Percentiles rank a stretch among this genome's conserved stretches.
phyloP scores from a whole-genome alignment of 163 green algal species.

The Scenedesmus sp. region DNA sequence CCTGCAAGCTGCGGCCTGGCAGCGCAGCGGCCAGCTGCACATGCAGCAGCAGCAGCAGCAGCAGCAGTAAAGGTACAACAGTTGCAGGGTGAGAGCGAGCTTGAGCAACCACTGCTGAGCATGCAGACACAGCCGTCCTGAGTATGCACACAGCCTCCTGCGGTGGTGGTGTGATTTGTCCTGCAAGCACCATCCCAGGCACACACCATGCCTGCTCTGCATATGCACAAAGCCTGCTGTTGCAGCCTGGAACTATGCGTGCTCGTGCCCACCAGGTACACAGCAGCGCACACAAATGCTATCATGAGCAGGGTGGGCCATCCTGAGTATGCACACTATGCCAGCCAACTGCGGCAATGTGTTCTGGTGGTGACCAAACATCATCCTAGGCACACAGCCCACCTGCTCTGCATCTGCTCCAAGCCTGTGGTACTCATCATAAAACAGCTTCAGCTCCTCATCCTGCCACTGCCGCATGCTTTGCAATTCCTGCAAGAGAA shows the following conservation, averaged over 20 bases:
- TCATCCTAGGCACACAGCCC: neutral
- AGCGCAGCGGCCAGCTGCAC: conserved; percentile 27
- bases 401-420: conserved; percentile 13
- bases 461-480: conserved; percentile 21
- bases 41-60: neutral
- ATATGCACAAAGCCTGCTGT: too few species aligned
- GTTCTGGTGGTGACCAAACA: neutral
- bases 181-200: too few species aligned
- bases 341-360: neutral
- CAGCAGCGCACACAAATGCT: too few species aligned
- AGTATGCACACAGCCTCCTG: too few species aligned
- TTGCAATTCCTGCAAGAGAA: neutral
- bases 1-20: conserved; percentile 31
- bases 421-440: conserved; percentile 17
- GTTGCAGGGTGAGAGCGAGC: neutral
- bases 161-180: too few species aligned
- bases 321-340: too few species aligned
- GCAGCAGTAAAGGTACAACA: neutral
- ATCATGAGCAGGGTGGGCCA: too few species aligned
- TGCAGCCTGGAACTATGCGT: too few species aligned
- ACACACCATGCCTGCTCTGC: too few species aligned
- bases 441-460: conserved; percentile 38
- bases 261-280: too few species aligned
- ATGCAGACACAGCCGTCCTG: neutral
- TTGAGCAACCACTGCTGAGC: neutral